Conservation (phyloP, 2,329 filamentous ascomycete species). For the Penicillium sp. region DNA sequence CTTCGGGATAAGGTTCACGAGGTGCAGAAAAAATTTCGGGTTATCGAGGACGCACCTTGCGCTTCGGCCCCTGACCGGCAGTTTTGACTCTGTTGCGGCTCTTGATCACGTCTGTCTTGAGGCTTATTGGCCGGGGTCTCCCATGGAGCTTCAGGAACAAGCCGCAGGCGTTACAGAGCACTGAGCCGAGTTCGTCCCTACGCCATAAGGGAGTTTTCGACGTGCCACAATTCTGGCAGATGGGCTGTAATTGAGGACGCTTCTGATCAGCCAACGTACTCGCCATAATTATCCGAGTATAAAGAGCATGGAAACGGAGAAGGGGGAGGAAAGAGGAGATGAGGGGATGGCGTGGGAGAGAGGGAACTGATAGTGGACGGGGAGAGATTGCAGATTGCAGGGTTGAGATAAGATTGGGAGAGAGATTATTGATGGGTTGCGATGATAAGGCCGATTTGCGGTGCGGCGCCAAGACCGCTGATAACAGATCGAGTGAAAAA, state of each 20-base stretch:
- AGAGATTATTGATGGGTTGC: slow-evolving; percentile 44
- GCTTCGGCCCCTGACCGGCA: slow-evolving; percentile 75
- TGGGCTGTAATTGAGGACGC: slow-evolving; percentile 76
- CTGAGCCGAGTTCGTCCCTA: slow-evolving; percentile 91
- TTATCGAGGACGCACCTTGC: slow-evolving; percentile 68
- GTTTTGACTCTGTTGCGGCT: slow-evolving; percentile 98
- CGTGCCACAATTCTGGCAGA: slow-evolving; percentile 94
- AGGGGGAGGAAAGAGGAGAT: slow-evolving; percentile 24
- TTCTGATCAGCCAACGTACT: slow-evolving; percentile 55
- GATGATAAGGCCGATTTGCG: slow-evolving; percentile 53
- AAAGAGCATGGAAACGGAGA: slow-evolving; percentile 22
- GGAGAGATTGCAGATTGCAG: slow-evolving; percentile 20
- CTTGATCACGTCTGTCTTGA: slow-evolving; percentile 99
- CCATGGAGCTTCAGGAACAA: slow-evolving; percentile 97
- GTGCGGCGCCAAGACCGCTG: slow-evolving; percentile 45
- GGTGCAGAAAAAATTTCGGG: slow-evolving; percentile 30
- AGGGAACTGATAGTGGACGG: slow-evolving; percentile 32
- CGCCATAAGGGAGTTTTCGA: slow-evolving; percentile 97
- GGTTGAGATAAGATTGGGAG: slow-evolving; percentile 47
- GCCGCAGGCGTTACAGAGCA: slow-evolving; percentile 98
- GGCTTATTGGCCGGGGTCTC: slow-evolving; percentile 86
- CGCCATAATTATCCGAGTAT: slow-evolving; percentile 42
- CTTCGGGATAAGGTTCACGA: slow-evolving; percentile 12
- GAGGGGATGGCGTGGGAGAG: slow-evolving; percentile 28
- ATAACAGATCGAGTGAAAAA: slow-evolving; percentile 36